Evolutionary conservation across 306 rosid species (phyloP), one percentile per base, ranked within the genome.

Genomic region (Fragaria vesca): DNA sequence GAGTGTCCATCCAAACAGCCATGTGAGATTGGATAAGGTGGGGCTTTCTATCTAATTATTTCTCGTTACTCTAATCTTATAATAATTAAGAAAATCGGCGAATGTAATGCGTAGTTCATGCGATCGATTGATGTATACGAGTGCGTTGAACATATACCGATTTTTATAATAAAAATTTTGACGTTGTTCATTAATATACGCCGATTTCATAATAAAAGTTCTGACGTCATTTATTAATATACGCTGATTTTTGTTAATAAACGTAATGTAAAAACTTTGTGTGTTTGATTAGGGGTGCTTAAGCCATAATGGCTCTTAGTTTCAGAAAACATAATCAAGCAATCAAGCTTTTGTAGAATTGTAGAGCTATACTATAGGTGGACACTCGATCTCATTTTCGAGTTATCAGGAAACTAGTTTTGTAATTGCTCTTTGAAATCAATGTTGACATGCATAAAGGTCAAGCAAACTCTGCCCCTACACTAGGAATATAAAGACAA

Each of bases 11-110:
- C 21, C 20, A 24, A 8, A 17, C 2, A 9, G 30, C 15, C 78
- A 74, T 28, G 71, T 75, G 78, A 61, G 71, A 61, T 26, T 74
- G 70, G 70, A 61, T 61, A 75, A 75, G 46, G 63, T 71, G 16
- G 74, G 71, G 74, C 32, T 30, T 26, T 5, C 9, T 30, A 4
- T 43, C 12, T 28, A 13, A 69, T 69, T 21, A 45, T 17, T 67
- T 2, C 18, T n/a, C 8, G 11, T 8, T 65, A 65, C 69, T 32
- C 36, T 65, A 8, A 32, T 34, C 12, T 0, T 8, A 8, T 9
- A 5, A 1, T 2, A 26, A n/a, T 57, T n/a, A 57, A n/a, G 6
- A 57, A 20, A 57, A 3, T 57, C 4, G 4, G 5, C 5, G 15
- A 57, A 21, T 55, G 0, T 0, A 21, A 57, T 3, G 24, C 4